These are phyloP conservation scores for Fusarium tuaranense DNA, from an alignment of 2,329 filamentous ascomycete genomes.

Conservation along the genomic window DNA sequence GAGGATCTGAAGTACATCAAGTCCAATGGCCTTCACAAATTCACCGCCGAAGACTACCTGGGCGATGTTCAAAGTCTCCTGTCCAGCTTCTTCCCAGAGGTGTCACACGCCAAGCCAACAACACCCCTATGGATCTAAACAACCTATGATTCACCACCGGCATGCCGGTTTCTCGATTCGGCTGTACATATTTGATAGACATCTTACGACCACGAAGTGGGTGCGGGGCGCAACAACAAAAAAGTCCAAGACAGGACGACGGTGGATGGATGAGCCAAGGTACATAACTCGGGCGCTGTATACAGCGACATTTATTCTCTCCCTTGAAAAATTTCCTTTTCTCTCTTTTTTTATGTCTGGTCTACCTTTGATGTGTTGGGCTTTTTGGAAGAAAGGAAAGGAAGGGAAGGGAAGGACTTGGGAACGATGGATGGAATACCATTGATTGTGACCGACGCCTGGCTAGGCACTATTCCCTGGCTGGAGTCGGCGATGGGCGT, in stretches of 20 bases:
- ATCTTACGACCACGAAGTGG: slow-evolving; percentile 42
- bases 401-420: not conserved
- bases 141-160: slow-evolving; percentile 10
- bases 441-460: slow-evolving; percentile 29
- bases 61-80: slow-evolving; percentile 80
- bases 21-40: slow-evolving; percentile 77
- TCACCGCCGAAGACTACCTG: slow-evolving; percentile 86
- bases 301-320: slow-evolving; percentile 28
- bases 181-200: slow-evolving; percentile 50
- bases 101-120: slow-evolving; percentile 47
- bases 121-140: slow-evolving; percentile 63
- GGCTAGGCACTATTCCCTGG: slow-evolving; percentile 23
- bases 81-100: slow-evolving; percentile 67
- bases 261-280: slow-evolving; percentile 23
- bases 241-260: slow-evolving; percentile 31
- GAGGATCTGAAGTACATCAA: slow-evolving; percentile 75
- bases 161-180: slow-evolving; percentile 38
- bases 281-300: slow-evolving; percentile 27
- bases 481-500: slow-evolving; percentile 37
- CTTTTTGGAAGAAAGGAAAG: slow-evolving; percentile 16
- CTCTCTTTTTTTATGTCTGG: slow-evolving; percentile 23
- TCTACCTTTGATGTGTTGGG: slow-evolving; percentile 16
- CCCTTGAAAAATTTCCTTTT: slow-evolving; percentile 23
- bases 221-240: slow-evolving; percentile 27
- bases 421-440: slow-evolving; percentile 30